Evolutionary conservation across 1,139 yeast genomes (phyloP), one percentile per base, ranked within the genome.

Genomic region (Scheffersomyces parashehatae): DNA sequence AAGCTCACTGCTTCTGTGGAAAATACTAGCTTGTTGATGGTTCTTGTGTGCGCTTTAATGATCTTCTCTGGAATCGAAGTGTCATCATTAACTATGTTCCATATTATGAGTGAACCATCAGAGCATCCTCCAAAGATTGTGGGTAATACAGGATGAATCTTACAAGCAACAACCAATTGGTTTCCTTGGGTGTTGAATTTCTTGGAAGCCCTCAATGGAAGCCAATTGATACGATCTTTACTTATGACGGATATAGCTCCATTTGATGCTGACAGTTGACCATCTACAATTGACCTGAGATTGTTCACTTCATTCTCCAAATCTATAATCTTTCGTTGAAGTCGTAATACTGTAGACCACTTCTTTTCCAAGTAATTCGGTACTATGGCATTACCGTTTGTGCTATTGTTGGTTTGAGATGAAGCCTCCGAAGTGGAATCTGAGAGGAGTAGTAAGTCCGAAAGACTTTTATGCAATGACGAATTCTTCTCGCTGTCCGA

Each of bases 341-440:
- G 70, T 41, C 96, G 70, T 30, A 88, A 73, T 5, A 91, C 95
- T 0, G 96, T 85, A 1, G 87, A 77, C 98, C 98, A 91, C 66
- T 90, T 91, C 65, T 85, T 87, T 54, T 88, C 95, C 36, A 91
- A 69, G 40, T 85, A 70, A 47, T 74, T 67, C 41, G 82, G 75
- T 13, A 79, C 72, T 2, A 70, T 53, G 13, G 51, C 35, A 29
- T 28, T 20, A n/a, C 29, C 12, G 9, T n/a, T 10, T 5, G 24
- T 12, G 13, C 10, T 35, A 24, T 20, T 36, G 15, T 12, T n/a
- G n/a, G 38, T 26, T 28, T 14, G 13, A 12, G 16, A 28, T 24
- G 3, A 14, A 13, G 29, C 16, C 16, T 36, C 26, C 4, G 26
- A 20, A 5, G 7, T 8, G 5, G 26, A 20, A 20, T 20, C 26